phyloP scores from a whole-genome alignment of 2,329 filamentous ascomycete genomes.

The Lachnellula subtilissima region DNA sequence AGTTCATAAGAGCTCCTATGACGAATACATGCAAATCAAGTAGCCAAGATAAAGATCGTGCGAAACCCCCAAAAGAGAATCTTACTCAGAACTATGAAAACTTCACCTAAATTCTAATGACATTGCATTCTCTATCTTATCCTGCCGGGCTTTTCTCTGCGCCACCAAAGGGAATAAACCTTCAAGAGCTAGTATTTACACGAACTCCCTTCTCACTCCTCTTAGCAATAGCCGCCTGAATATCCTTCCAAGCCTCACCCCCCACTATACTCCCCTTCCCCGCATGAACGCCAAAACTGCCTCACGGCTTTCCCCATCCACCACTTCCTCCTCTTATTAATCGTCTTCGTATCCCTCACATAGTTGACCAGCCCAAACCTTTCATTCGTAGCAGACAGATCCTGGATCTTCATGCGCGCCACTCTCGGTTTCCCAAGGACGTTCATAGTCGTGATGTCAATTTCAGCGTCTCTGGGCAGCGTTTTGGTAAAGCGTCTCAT shows the following conservation, averaged over 20 bases:
- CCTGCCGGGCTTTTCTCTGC: not conserved
- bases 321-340: slow-evolving; percentile 25
- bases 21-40: too few relatives aligned
- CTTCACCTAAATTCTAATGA: too few relatives aligned
- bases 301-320: slow-evolving; percentile 25
- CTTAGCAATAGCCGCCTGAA: slow-evolving; percentile 20
- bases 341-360: slow-evolving; percentile 21
- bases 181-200: not conserved
- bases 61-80: too few relatives aligned
- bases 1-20: too few relatives aligned
- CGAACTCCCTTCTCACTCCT: not conserved
- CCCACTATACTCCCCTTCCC: slow-evolving; percentile 18
- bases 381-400: slow-evolving; percentile 23
- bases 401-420: slow-evolving; percentile 20
- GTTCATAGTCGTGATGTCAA: slow-evolving; percentile 39
- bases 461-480: slow-evolving; percentile 38
- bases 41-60: too few relatives aligned
- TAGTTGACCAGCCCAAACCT: slow-evolving; percentile 31
- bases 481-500: slow-evolving; percentile 48
- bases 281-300: slow-evolving; percentile 29
- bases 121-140: not conserved
- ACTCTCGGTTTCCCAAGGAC: slow-evolving; percentile 35
- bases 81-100: too few relatives aligned
- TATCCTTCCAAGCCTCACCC: slow-evolving; percentile 27
- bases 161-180: not conserved